Conservation (phyloP, 805 yeast species). For the Grigorovia humatica region DNA sequence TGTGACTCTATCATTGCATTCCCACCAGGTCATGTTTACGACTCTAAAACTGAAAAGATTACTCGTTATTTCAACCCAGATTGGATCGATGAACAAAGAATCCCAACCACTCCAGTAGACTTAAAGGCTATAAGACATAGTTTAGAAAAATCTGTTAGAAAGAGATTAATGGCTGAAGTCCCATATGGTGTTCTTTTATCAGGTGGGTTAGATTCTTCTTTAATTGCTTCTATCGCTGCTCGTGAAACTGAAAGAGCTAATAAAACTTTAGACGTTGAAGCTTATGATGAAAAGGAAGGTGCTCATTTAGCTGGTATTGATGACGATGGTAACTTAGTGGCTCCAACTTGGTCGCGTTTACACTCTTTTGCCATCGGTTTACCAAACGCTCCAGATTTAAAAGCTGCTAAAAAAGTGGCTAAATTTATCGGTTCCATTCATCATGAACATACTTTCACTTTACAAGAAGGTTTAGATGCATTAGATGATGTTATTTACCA, state of each 20-base stretch:
- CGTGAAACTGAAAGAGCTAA: conserved; percentile 73
- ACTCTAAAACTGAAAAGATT: conserved; percentile 75
- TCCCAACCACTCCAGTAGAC: conserved; percentile 73
- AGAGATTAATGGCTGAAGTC: conserved; percentile 98
- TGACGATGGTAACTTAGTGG: conserved; percentile 71
- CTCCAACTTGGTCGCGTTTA: conserved; percentile 66
- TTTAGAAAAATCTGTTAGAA: conserved; percentile 91
- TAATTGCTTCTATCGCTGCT: conserved; percentile 95
- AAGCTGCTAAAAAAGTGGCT: conserved; percentile 95
- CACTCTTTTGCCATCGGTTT: conserved; percentile 97
- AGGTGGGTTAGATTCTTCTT: conserved; percentile 95
- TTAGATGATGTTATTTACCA: conserved; percentile 89
- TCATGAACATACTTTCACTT: conserved; percentile 95
- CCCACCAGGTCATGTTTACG: conserved; percentile 98
- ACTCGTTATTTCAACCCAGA: conserved; percentile 85
- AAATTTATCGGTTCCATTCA: conserved; percentile 92
- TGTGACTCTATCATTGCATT: conserved; percentile 88
- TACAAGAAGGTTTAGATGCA: conserved; percentile 95
- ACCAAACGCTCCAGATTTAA: conserved; percentile 94
- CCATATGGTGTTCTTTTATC: conserved; percentile 96
- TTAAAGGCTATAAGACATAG: conserved; percentile 60
- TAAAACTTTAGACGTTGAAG: conserved; percentile 25
- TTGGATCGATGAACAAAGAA: conserved; percentile 81
- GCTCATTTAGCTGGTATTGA: conserved; percentile 86
- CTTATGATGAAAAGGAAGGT: conserved; percentile 35